These are phyloP conservation scores for Quercus phellos DNA, from an alignment of 331 rosid genomes.

Conservation along the genomic window DNA sequence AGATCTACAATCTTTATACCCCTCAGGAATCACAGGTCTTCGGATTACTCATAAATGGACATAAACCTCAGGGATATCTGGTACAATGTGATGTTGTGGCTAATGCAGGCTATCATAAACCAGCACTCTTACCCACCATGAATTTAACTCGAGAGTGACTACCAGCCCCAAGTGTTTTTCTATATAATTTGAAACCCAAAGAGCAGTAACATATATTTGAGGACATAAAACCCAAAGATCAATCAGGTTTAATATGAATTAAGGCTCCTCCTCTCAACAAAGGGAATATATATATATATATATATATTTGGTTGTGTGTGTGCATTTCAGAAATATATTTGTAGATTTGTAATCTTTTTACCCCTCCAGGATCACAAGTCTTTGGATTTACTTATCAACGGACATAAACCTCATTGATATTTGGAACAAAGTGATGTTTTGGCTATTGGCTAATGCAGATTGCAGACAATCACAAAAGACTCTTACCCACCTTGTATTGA, in stretches of 20 bases:
- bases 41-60: background rate
- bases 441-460: background rate
- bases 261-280: no score
- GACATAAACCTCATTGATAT: background rate
- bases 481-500: background rate
- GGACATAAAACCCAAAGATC: no score
- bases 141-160: background rate
- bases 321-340: no score
- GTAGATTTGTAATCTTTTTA: no score
- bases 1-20: no score
- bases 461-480: background rate
- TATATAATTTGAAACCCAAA: background rate
- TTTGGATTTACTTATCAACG: background rate
- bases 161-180: background rate
- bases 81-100: background rate
- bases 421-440: background rate
- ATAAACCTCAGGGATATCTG: background rate
- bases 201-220: background rate
- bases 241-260: no score
- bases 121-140: background rate
- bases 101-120: background rate
- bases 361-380: no score
- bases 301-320: no score
- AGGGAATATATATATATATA: no score
- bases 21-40: no score